These are phyloP conservation scores for Amaranthus hypochondriacus DNA, from an alignment of 148 eudicot species.

Conservation along the genomic window DNA sequence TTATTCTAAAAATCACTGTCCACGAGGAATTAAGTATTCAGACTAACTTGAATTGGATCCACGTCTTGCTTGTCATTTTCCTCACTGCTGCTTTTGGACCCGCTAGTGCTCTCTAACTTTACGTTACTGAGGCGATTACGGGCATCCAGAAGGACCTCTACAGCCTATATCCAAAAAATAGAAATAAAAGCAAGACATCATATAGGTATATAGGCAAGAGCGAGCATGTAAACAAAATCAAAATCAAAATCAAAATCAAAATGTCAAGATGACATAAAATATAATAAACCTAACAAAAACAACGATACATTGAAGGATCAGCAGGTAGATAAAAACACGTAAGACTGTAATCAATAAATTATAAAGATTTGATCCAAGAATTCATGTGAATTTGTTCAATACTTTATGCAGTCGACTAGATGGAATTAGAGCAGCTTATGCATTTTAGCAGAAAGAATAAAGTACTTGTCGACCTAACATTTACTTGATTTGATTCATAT, in stretches of 20 bases:
- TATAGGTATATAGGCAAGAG: background rate
- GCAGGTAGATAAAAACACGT: background rate
- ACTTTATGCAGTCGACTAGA: background rate
- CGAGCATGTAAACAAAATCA: background rate
- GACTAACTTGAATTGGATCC: conserved; percentile 86
- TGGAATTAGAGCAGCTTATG: background rate
- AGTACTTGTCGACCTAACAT: background rate
- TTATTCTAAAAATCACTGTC: background rate
- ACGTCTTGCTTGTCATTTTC: conserved; percentile 31
- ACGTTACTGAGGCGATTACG: conserved; percentile 54
- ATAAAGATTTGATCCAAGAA: background rate
- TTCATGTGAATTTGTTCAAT: background rate
- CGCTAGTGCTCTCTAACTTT: conserved; percentile 21
- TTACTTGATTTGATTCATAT: background rate
- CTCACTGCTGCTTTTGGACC: conserved; percentile 23
- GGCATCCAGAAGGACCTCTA: conserved; percentile 61
- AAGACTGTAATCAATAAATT: background rate
- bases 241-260: background rate
- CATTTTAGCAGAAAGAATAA: background rate
- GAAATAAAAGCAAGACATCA: conserved; percentile 1
- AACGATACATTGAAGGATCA: background rate
- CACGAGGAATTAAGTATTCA: conserved; percentile 7
- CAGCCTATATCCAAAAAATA: conserved; percentile 50
- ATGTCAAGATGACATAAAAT: background rate
- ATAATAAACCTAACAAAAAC: background rate